phyloP scores from a whole-genome alignment of 129 eudicot genomes.

The Ambrosia artemisiifolia region DNA sequence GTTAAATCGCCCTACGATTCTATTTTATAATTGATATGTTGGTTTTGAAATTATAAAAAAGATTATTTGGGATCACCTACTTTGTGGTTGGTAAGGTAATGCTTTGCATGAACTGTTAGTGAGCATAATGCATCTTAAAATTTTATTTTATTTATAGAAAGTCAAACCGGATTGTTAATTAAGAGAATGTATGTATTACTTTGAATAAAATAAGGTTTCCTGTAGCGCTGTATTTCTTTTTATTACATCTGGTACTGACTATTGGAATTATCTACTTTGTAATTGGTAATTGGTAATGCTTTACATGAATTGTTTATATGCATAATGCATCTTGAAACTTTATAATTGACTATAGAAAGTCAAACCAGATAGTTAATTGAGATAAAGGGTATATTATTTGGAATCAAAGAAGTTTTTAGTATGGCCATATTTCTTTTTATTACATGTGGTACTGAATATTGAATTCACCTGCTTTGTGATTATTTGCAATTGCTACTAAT shows the following conservation, averaged over 20 bases:
- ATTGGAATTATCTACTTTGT: slow-evolving; percentile 19
- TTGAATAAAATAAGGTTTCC: no score
- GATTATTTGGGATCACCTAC: slow-evolving; percentile 7
- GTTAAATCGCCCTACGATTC: background rate
- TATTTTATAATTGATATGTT: background rate
- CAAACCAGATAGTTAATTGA: background rate
- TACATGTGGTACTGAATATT: background rate
- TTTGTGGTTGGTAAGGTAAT: no score
- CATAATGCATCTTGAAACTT: background rate
- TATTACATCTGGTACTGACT: no score
- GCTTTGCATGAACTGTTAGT: no score
- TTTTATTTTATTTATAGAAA: no score
- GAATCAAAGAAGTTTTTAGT: background rate
- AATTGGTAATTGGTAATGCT: slow-evolving; percentile 20
- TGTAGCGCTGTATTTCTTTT: no score
- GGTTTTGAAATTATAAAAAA: slow-evolving; percentile 3
- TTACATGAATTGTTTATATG: slow-evolving; percentile 11
- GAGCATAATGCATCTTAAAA: no score
- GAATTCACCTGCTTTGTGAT: no score
- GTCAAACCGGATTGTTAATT: no score
- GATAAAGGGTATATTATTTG: background rate
- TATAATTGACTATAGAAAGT: background rate
- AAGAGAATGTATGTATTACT: no score
- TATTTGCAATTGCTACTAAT: no score
- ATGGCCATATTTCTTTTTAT: background rate